These are phyloP conservation scores for Stenogyne calaminthoides DNA, from an alignment of 305 asterid genomes.

Conservation along the genomic window DNA sequence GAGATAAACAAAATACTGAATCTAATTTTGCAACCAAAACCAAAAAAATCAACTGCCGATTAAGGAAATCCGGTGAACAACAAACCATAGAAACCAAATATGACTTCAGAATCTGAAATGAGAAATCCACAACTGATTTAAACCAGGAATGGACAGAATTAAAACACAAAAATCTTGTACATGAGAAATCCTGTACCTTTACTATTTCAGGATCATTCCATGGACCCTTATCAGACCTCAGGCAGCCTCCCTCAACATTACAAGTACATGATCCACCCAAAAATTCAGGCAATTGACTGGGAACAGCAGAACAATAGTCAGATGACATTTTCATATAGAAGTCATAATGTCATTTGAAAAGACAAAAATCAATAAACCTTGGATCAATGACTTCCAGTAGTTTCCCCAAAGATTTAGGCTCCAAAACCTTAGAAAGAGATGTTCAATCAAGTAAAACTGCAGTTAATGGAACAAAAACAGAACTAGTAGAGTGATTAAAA, in stretches of 20 bases:
- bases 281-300: slow-evolving; percentile 94
- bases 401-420: slow-evolving; percentile 71
- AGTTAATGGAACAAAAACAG: slow-evolving; percentile 5
- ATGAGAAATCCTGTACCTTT: slow-evolving; percentile 51
- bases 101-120: too few species aligned
- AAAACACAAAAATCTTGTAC: too few species aligned
- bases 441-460: slow-evolving; percentile 29
- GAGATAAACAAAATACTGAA: too few species aligned
- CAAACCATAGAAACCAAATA: too few species aligned
- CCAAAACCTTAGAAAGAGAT: slow-evolving; percentile 62
- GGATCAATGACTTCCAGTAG: slow-evolving; percentile 81
- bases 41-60: too few species aligned
- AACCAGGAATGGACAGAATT: too few species aligned
- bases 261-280: slow-evolving; percentile 92
- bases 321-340: slow-evolving; percentile 26
- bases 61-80: too few species aligned
- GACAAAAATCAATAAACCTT: slow-evolving; percentile 48
- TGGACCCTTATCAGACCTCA: slow-evolving; percentile 89
- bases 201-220: slow-evolving; percentile 93
- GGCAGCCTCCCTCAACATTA: slow-evolving; percentile 87
- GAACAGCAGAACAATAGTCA: slow-evolving; percentile 28
- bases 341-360: slow-evolving; percentile 12
- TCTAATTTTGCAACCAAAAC: too few species aligned
- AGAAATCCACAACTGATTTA: too few species aligned
- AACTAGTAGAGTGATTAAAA: slow-evolving; percentile 7